Evolutionary conservation across 306 rosid species (phyloP).

Genomic region (Lotus japonicus): DNA sequence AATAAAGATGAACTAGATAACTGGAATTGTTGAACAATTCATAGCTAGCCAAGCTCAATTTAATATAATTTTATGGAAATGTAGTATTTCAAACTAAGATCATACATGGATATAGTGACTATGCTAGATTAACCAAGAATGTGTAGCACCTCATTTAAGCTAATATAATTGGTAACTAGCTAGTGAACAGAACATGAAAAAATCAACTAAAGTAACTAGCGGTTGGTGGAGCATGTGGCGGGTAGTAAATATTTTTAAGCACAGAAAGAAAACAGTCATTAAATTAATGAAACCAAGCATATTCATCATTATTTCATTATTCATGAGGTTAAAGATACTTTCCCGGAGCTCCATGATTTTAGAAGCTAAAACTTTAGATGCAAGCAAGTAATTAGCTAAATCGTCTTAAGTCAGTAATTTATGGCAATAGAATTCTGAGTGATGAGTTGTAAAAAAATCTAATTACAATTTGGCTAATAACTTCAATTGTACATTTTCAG

Average conservation of each 20-base stretch:
- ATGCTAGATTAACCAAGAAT: neutral
- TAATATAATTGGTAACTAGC: neutral
- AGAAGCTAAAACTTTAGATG: neutral
- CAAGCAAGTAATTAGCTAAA: too few relatives aligned
- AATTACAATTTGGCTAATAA: neutral
- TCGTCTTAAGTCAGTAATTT: neutral
- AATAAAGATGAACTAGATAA: too few relatives aligned
- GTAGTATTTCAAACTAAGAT: neutral
- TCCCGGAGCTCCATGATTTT: neutral
- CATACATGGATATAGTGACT: too few relatives aligned
- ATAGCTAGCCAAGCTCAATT: neutral
- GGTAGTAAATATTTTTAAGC: neutral
- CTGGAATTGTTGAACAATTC: neutral
- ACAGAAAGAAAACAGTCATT: neutral
- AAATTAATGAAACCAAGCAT: neutral
- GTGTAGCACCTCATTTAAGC: neutral
- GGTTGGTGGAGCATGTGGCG: neutral
- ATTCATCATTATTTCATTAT: too few relatives aligned
- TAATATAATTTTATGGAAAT: too few relatives aligned
- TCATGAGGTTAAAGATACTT: neutral
- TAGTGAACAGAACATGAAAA: neutral
- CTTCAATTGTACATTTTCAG: neutral
- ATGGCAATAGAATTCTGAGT: neutral
- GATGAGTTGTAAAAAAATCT: too few relatives aligned
- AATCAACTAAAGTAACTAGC: neutral